These are phyloP conservation scores for Caryopteris hybrid DNA, from an alignment of 305 asterid genomes.

Conservation along the genomic window DNA sequence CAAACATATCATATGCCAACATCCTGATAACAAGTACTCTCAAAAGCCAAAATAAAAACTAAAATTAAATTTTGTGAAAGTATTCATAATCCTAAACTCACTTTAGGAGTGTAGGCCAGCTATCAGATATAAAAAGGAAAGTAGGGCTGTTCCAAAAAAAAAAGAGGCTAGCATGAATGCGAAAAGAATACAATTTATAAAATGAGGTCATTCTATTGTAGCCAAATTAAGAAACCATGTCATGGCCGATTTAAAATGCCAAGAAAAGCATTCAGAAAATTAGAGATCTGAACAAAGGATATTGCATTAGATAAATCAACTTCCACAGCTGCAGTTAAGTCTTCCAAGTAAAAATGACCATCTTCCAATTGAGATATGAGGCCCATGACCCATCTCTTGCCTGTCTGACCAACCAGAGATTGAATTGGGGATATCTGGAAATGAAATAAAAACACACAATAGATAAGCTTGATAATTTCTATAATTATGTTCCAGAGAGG, in stretches of 20 bases:
- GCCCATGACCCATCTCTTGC: conserved; percentile 94
- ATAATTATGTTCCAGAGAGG: background rate
- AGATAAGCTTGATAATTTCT: conserved; percentile 7
- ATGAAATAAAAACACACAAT: conserved; percentile 1
- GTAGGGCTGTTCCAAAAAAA: background rate
- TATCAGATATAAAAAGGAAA: background rate
- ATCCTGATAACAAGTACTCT: conserved; percentile 4
- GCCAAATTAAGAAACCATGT: background rate
- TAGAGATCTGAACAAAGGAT: conserved; percentile 48
- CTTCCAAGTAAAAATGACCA: conserved; percentile 98
- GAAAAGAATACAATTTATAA: background rate
- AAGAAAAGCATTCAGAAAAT: background rate
- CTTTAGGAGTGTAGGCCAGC: background rate
- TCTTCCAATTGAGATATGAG: conserved; percentile 95
- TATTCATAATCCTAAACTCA: background rate
- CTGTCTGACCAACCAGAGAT: conserved; percentile 83
- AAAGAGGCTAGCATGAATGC: conserved; percentile 1
- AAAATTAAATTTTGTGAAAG: background rate
- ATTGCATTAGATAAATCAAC: conserved; percentile 87
- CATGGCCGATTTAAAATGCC: background rate
- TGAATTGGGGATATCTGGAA: conserved; percentile 86
- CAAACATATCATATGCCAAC: background rate
- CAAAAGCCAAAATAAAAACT: background rate
- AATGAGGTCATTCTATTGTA: background rate
- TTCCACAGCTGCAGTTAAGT: conserved; percentile 87